Base-by-base conservation (phyloP, 1,284 basidiomycete genomes). In the Trichosporon faecale region DNA sequence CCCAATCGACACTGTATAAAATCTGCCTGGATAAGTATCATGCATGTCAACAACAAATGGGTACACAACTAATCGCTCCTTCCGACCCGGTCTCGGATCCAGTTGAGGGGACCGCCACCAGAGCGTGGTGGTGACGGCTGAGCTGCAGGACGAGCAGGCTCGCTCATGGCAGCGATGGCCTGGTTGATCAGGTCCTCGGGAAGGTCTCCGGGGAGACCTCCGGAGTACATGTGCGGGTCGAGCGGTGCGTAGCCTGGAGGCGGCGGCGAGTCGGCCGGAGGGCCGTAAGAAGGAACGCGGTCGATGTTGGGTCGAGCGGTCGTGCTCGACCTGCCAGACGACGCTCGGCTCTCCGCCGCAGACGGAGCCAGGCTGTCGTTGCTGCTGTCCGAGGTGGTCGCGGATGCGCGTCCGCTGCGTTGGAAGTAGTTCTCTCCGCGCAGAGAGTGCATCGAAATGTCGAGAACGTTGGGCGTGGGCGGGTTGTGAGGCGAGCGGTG, bases 391-490 rank as follows among this genome's bases (percentile, higher is more conserved):
- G 57, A 31, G 18, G 29, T 65, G 40, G 64, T n/a, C n/a, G 64
- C 65, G 31, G 25, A 65, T 37, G 25, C 11, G 21, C 18, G 60
- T 25, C 27, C 40, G 4, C 76, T 66, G 16, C 74, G 75, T 16
- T 76, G 76, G 68, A 83, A 84, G 69, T 81, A 82, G 64, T 75
- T 76, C 23, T 72, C 68, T 31, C 70, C 74, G 6, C 78, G 73
- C 1, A 84, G 72, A 3, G 80, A 80, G 57, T 86, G 85, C 57
- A 88, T 75, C 14, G 84, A 85, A 64, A 87, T 87, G 70, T 88
- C 87, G 5, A 87, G 78, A 27, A 85, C 75, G 68, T 86, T 85
- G 0, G 87, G 87, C 29, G 87, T 88, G 0, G 86, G 87, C 14
- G 86, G 86, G 73, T 87, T 87, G 70, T 85, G 85, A 12, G 70